Base-by-base conservation (phyloP, 2,329 filamentous ascomycete genomes). In the Aspergillus sp. region DNA sequence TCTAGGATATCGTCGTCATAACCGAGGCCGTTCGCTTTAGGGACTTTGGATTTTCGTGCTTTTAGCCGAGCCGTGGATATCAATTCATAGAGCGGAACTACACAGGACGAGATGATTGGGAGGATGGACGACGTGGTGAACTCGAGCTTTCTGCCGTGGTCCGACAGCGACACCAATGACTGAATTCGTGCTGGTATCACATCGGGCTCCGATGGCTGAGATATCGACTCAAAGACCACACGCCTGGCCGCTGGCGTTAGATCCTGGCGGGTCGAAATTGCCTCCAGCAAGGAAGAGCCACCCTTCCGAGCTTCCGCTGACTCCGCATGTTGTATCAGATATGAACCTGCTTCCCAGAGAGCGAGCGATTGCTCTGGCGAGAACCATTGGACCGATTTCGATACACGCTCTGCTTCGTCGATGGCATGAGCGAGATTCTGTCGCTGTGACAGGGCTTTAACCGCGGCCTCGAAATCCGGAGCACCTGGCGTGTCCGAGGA, bases 61-160 rank as follows among this genome's bases (percentile, higher is more conserved):
- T 68, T 75, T 9, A 68, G 64, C 6, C 73, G 69, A n/a, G 62
- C 60, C 7, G 63, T 56, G 5, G 72, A 66, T 9, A 74, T 68
- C 6, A 62, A 46, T 16, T 71, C 68, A 58, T 75, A 75, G 9
- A 75, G 61, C 5, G 72, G 71, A 13, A 70, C 59, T 19, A 74
- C 63, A 59, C 71, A 75, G 9, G 68, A 66, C 5, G 71, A 71
- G 29, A 74, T 64, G n/a, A 72, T 65, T 7, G 67, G 71, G 13
- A 76, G 58, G 32, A 75, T 63, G 5, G 72, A 73, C 4, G 66
- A 65, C 29, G 64, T 62, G 23, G 71, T 64, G 56, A 73, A 75
- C 29, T 76, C 73, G 40, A 75, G 53, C 52, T 74, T 75, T 43
- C 72, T 67, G 43, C 72, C 72, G 63, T 76, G 71, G 46, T 76